These are phyloP conservation scores for Botrytis sinoallii DNA, from an alignment of 2,329 filamentous ascomycete species.

Conservation along the genomic window DNA sequence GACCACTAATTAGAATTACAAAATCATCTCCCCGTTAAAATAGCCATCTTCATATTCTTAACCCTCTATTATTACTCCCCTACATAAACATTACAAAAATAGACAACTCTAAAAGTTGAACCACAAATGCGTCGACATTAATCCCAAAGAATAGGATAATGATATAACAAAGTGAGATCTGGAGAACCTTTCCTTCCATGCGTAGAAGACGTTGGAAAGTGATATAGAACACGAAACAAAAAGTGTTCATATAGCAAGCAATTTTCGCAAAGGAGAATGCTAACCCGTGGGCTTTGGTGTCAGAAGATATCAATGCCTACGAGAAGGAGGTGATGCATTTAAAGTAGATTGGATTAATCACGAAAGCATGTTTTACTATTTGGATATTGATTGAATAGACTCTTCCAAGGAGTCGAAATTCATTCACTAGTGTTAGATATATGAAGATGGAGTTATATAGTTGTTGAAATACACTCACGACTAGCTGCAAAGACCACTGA, in stretches of 20 bases:
- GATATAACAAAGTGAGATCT: neutral
- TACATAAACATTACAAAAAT: rapidly evolving
- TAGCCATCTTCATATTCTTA: too few relatives aligned
- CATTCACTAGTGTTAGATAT: too few relatives aligned
- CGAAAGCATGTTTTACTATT: neutral
- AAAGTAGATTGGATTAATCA: neutral
- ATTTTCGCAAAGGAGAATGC: neutral
- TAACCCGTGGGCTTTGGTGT: neutral
- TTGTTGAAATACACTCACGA: too few relatives aligned
- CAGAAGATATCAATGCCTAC: neutral
- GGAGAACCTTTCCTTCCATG: neutral
- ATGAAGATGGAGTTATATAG: too few relatives aligned
- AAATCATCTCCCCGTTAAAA: neutral
- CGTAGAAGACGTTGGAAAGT: neutral
- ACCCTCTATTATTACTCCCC: too few relatives aligned
- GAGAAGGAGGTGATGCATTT: neutral
- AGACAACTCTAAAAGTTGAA: neutral
- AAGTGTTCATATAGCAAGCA: rapidly evolving
- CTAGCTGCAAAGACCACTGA: neutral
- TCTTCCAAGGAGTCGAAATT: too few relatives aligned
- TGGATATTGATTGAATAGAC: too few relatives aligned
- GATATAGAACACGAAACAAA: neutral
- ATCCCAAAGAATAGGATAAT: neutral
- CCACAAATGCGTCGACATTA: neutral
- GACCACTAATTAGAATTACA: neutral